Evolutionary conservation across 1,284 basidiomycete species (phyloP), one percentile per base, ranked within the genome.

Genomic region (Marasmius sp.): DNA sequence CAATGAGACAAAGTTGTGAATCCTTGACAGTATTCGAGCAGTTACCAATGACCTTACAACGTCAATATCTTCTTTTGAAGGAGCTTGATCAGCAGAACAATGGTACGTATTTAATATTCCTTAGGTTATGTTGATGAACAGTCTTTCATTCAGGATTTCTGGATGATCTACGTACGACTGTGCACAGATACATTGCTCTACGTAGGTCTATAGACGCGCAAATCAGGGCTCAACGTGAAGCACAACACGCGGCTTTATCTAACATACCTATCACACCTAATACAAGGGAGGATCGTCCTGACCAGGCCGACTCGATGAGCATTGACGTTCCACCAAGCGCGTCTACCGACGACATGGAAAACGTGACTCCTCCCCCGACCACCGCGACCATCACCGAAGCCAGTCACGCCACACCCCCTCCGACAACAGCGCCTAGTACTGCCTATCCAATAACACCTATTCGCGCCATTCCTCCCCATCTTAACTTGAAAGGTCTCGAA

Each of bases 31-130:
- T 91, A 58, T 84, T 95, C 59, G 94, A 96, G 68, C 93, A 95
- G 73, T 75, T 97, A 6, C 94, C 95, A 2, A 77, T 96, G 61
- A 92, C 92, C 58, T 73, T 97, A 58, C 90, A 93, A 69, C 82
- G 95, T 43, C 89, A 92, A 61, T 91, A 90, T 73, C 80, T 86
- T 22, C 78, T 97, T 39, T 82, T 95, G 70, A 79, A 84, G n/a
- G 94, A 97, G 73, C 77, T 95, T 36, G 95, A 97, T 67, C 81
- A 86, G 63, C 91, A 93, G 70, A 81, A 85, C 58, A 74, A 84
- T 57, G 77, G 92, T 92, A 65, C 84, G 43, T 37, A 18, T 20
- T 37, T 48, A 36, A 45, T 70, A 20, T 27, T 38, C 38, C 34
- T 47, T 20, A 20, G 22, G 47, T 51, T 41, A 38, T 43, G n/a